Conservation (phyloP, 2,329 filamentous ascomycete genomes). For the Rutstroemia sp. region DNA sequence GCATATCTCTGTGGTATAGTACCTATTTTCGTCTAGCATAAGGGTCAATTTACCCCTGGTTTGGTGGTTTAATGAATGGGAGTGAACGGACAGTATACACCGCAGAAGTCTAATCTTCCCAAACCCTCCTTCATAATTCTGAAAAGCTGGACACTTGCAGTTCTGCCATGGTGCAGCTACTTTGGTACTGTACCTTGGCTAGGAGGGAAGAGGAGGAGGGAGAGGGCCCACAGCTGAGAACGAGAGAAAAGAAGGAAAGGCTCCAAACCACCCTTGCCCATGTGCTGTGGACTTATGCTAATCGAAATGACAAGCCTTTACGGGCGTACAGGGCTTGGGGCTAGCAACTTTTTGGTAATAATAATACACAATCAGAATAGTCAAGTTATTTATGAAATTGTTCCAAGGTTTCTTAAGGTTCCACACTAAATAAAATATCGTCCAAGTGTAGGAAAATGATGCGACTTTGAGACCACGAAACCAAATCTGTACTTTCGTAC, state of each 20-base stretch:
- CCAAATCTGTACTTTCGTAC: not conserved
- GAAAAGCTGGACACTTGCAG: not conserved
- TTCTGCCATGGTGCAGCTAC: too few species aligned
- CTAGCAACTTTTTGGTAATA: too few species aligned
- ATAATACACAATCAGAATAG: too few species aligned
- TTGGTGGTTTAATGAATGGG: not conserved
- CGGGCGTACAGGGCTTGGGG: too few species aligned
- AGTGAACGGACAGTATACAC: not conserved
- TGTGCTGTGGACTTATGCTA: too few species aligned
- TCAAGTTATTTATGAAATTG: too few species aligned
- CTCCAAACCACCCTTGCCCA: too few species aligned
- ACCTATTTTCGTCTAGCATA: not conserved
- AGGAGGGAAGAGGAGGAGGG: too few species aligned
- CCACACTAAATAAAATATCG: constrained; percentile 1
- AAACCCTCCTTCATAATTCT: not conserved
- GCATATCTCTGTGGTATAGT: not conserved
- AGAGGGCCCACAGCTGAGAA: not conserved
- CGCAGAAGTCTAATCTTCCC: not conserved
- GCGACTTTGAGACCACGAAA: not conserved
- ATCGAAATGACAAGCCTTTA: too few species aligned
- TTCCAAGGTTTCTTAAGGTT: not conserved
- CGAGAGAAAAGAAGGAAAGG: too few species aligned
- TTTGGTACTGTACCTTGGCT: too few species aligned
- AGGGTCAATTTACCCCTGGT: not conserved
- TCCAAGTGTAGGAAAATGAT: not conserved